Percentiles rank a stretch among this genome's conserved stretches.
Evolutionary conservation across 768 basidiomycete genomes (phyloP).

Genomic region (Amanita subjunquillea): DNA sequence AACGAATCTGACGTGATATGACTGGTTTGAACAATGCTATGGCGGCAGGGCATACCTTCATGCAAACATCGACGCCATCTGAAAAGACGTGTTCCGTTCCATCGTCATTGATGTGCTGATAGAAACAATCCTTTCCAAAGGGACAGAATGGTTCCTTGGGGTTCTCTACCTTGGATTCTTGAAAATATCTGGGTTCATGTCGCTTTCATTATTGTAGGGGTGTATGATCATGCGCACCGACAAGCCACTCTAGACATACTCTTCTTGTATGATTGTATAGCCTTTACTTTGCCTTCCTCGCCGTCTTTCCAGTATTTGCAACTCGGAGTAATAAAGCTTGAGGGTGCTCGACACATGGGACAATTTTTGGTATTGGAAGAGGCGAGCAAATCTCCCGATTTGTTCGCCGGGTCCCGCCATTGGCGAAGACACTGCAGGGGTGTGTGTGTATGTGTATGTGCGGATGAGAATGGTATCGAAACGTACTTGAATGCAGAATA

Average conservation of each 20-base stretch:
- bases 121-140: conserved; percentile 77
- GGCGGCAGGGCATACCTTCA: conserved; percentile 31
- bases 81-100: conserved; percentile 50
- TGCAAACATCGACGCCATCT: conserved; percentile 42
- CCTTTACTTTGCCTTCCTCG: conserved; percentile 38
- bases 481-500: conserved; percentile 65
- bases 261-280: conserved; percentile 50
- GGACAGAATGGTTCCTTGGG: conserved; percentile 50
- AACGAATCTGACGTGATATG: conserved; percentile 1
- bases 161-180: conserved; percentile 31
- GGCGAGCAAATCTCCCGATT: conserved; percentile 36
- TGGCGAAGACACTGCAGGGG: conserved; percentile 58
- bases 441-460: neutral
- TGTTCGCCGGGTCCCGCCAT: conserved; percentile 60
- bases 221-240: conserved; percentile 30
- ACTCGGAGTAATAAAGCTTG: conserved; percentile 65
- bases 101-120: conserved; percentile 58
- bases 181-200: conserved; percentile 43
- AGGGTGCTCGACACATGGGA: conserved; percentile 62
- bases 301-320: conserved; percentile 53
- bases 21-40: neutral
- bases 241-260: conserved; percentile 69
- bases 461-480: neutral
- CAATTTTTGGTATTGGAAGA: conserved; percentile 66
- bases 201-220: neutral